phyloP scores from a whole-genome alignment of 1,284 basidiomycete genomes.

The Cutaneotrichosporon cyanovorans region DNA sequence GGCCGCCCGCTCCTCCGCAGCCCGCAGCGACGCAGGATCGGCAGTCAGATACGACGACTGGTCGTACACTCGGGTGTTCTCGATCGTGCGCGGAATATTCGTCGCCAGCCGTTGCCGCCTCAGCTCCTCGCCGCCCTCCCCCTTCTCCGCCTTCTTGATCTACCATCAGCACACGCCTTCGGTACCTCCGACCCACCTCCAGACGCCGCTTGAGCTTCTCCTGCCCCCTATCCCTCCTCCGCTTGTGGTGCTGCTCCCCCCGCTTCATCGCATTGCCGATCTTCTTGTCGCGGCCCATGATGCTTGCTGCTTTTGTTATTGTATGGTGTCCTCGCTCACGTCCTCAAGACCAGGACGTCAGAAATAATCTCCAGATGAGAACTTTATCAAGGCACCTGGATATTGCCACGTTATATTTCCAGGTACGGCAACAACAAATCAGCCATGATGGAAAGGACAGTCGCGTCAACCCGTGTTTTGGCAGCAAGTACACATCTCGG shows the following conservation, averaged over 20 bases:
- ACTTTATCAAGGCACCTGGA: constrained; percentile 1
- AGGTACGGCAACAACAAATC: background rate
- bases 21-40: constrained; percentile 51
- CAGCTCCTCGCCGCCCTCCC: constrained; percentile 32
- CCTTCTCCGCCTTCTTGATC: constrained; percentile 39
- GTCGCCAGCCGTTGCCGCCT: constrained; percentile 60
- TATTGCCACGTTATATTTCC: background rate
- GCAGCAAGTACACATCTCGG: no score
- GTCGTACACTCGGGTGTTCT: constrained; percentile 86
- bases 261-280: constrained; percentile 82
- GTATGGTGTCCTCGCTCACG: background rate
- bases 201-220: constrained; percentile 72
- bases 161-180: constrained; percentile 14
- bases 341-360: background rate
- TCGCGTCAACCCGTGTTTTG: constrained; percentile 9
- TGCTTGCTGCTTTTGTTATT: constrained; percentile 5
- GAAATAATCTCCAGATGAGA: background rate
- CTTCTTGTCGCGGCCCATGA: constrained; percentile 41
- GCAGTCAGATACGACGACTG: constrained; percentile 67
- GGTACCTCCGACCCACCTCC: constrained; percentile 51
- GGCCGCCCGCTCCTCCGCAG: constrained; percentile 32
- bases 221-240: constrained; percentile 70
- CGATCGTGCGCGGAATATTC: constrained; percentile 85
- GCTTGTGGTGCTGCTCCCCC: constrained; percentile 64
- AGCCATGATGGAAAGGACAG: constrained; percentile 3